Base-by-base conservation (phyloP, 208 protist genomes). In the Spironucleus salmonicida region DNA sequence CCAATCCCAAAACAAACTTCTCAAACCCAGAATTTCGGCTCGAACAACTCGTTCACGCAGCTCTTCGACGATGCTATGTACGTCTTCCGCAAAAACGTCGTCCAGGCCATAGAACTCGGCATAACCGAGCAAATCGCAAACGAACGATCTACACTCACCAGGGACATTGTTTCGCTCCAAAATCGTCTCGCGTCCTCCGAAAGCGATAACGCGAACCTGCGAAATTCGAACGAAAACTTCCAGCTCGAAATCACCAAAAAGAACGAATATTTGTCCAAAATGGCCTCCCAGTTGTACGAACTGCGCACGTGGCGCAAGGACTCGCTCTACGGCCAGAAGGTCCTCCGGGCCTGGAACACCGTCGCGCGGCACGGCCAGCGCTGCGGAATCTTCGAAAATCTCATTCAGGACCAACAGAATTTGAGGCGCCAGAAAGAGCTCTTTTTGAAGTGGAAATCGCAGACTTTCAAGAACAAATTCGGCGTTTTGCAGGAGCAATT, bases 61-160 rank as follows among this genome's bases (percentile, higher is more conserved):
- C n/a, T n/a, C 29, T 38, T 71, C 9, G 64, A 71, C n/a, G 64
- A 71, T 38, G 7, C 64, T 27, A 71, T 71, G 7, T 35, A 71
- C 64, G 38, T n/a, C 7, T 71, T 71, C 38, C n/a, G 64, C 26
- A 71, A 45, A 49, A 23, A 7, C 4, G 15, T 71, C 38, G 23
- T 42, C 4, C 9, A 45, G 4, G 64, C 40, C 2, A 42, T 49
- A 9, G 64, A n/a, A 15, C 38, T n/a, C 9, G 64, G 64, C 38
- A n/a, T 71, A 2, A 4, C 4, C 11, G 64, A 71, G 38, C 15
- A 9, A 9, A 4, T 71, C 45, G 19, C 15, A 35, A 11, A 19
- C 64, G 38, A n/a, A 35, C 13, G 34, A n/a, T 71, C 7, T 19
- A n/a, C 38, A 7, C 38, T 40, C 38, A 9, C 34, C n/a, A 19